Conservation (phyloP, 2,329 filamentous ascomycete species). For the Aspergillus chevalieri region DNA sequence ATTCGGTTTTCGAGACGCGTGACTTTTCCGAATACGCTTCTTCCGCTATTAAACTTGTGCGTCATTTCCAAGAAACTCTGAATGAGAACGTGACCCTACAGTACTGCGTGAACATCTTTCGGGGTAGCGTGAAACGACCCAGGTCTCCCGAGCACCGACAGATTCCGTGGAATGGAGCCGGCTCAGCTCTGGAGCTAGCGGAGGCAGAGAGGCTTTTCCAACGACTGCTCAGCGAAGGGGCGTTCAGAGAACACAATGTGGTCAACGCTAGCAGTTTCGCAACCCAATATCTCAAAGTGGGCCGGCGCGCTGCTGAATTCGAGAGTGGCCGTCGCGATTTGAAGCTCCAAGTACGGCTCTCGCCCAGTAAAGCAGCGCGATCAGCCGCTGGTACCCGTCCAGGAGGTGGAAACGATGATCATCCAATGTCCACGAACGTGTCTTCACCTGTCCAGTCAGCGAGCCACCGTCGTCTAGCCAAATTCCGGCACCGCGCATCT, state of each 20-base stretch:
- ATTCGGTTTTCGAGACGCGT: slow-evolving; percentile 61
- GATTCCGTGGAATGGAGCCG: slow-evolving; percentile 59
- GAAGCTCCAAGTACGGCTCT: slow-evolving; percentile 50
- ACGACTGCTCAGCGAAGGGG: slow-evolving; percentile 65
- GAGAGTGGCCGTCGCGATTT: slow-evolving; percentile 38
- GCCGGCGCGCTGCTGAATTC: slow-evolving; percentile 44
- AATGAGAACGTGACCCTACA: slow-evolving; percentile 61
- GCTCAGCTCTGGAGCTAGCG: slow-evolving; percentile 62
- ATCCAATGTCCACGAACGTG: slow-evolving; percentile 60
- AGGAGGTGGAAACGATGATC: slow-evolving; percentile 35
- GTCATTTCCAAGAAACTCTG: slow-evolving; percentile 42
- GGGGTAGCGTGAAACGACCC: slow-evolving; percentile 60
- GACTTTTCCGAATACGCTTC: slow-evolving; percentile 73
- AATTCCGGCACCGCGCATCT: slow-evolving; percentile 17
- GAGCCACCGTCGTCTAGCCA: slow-evolving; percentile 29
- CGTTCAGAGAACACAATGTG: slow-evolving; percentile 64
- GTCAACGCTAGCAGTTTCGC: slow-evolving; percentile 62
- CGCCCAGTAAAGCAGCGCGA: slow-evolving; percentile 31
- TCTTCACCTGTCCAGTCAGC: slow-evolving; percentile 56
- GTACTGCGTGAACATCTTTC: slow-evolving; percentile 78
- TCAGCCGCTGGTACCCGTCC: slow-evolving; percentile 25
- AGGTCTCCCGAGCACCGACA: slow-evolving; percentile 47
- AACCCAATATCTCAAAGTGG: slow-evolving; percentile 56
- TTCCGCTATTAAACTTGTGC: slow-evolving; percentile 63
- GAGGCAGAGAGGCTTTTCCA: slow-evolving; percentile 83